Conservation (phyloP, 2,329 filamentous ascomycete genomes). For the Pseudocercospora vitis region DNA sequence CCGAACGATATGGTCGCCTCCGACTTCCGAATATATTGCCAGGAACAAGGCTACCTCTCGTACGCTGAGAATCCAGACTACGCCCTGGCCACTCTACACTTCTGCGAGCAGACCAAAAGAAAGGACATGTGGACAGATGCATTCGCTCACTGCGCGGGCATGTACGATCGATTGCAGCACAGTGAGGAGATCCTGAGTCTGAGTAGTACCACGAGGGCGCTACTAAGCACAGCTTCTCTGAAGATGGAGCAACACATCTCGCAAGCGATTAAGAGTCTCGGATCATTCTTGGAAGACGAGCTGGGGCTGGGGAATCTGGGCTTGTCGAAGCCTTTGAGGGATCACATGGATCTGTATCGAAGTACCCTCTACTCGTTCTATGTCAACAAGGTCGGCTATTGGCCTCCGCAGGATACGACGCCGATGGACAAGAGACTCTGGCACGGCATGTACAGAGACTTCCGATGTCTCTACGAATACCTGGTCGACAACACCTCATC, state of each 20-base stretch:
- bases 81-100: conserved; percentile 65
- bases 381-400: conserved; percentile 66
- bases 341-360: conserved; percentile 72
- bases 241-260: conserved; percentile 66
- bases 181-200: conserved; percentile 63
- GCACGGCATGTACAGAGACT: conserved; percentile 65
- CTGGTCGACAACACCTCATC: conserved; percentile 62
- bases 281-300: conserved; percentile 70
- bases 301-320: conserved; percentile 66
- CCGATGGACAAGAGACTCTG: conserved; percentile 61
- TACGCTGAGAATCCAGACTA: conserved; percentile 66
- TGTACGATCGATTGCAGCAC: conserved; percentile 62
- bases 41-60: conserved; percentile 68
- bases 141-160: conserved; percentile 76
- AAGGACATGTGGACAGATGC: conserved; percentile 69
- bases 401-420: conserved; percentile 59
- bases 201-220: conserved; percentile 55
- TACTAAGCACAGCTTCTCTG: conserved; percentile 62
- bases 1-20: conserved; percentile 37
- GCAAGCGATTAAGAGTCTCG: conserved; percentile 59
- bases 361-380: conserved; percentile 68
- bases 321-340: conserved; percentile 59
- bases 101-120: conserved; percentile 66
- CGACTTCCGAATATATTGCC: conserved; percentile 61
- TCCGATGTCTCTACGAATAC: conserved; percentile 68